phyloP scores from a whole-genome alignment of 2,329 filamentous ascomycete genomes.

The Coniochaeta hoffmannii region DNA sequence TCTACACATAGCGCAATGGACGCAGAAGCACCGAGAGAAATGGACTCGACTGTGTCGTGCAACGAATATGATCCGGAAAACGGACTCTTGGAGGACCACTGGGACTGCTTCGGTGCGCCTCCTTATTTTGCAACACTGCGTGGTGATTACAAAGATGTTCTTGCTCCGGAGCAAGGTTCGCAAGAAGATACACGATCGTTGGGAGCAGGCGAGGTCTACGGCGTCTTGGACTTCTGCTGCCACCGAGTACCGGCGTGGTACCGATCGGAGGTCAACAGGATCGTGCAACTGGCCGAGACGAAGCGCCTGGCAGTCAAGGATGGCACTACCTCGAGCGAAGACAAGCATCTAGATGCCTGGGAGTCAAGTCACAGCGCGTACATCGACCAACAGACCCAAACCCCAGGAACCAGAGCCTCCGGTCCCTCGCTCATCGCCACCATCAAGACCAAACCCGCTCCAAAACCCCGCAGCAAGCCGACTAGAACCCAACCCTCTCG shows the following conservation, averaged over 20 bases:
- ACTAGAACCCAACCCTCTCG: background rate
- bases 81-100: background rate
- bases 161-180: background rate
- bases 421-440: background rate
- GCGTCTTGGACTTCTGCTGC: background rate
- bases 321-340: background rate
- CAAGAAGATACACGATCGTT: background rate
- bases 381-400: background rate
- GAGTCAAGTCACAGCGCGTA: background rate
- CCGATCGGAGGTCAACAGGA: background rate
- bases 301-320: background rate
- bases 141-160: background rate
- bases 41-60: background rate
- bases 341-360: background rate
- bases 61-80: background rate
- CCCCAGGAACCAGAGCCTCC: background rate
- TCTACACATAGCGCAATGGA: no score
- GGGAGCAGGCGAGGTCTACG: background rate
- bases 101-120: background rate
- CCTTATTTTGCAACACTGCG: background rate
- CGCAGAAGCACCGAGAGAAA: background rate
- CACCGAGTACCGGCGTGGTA: background rate
- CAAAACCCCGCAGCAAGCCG: background rate
- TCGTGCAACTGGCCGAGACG: background rate
- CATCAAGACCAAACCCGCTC: background rate